These are phyloP conservation scores for Symbiodinium natans DNA, from an alignment of 73 alveolate species.

Conservation along the genomic window DNA sequence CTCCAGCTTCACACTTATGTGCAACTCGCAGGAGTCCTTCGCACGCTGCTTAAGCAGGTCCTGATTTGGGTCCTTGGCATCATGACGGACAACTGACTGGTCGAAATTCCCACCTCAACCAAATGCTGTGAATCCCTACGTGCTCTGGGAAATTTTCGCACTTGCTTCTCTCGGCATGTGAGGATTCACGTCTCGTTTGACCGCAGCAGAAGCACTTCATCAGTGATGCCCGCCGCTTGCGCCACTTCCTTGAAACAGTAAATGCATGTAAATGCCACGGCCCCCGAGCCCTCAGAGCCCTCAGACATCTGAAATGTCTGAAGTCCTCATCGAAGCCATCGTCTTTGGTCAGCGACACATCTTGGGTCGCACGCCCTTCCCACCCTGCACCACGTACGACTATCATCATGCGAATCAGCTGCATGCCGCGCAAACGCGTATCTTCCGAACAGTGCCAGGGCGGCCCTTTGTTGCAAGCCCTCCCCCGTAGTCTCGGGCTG, in stretches of 20 bases:
- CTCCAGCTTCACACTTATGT: no score
- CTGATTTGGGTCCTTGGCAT: constrained; percentile 64
- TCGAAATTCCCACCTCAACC: no score
- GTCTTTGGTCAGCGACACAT: constrained; percentile 73
- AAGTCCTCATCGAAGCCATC: constrained; percentile 85
- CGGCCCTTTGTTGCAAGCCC: constrained; percentile 79
- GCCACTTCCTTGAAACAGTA: constrained; percentile 33
- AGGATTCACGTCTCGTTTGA: background rate
- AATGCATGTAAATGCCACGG: no score
- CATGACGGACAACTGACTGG: background rate
- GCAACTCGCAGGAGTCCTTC: constrained; percentile 18
- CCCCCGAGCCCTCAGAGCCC: background rate
- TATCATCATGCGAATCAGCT: background rate
- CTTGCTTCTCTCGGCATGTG: background rate
- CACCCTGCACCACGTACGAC: constrained; percentile 30
- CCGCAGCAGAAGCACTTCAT: constrained; percentile 3
- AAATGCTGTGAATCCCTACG: no score
- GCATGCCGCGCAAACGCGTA: background rate
- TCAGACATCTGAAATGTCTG: background rate
- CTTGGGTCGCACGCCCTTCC: constrained; percentile 89
- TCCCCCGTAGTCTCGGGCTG: constrained; percentile 89
- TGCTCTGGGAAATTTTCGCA: no score
- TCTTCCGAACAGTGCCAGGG: no score
- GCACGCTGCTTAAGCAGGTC: constrained; percentile 72
- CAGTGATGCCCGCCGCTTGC: constrained; percentile 92